Conservation (phyloP, 2,329 filamentous ascomycete species). For the Pseudovirgaria hyperparasitica region DNA sequence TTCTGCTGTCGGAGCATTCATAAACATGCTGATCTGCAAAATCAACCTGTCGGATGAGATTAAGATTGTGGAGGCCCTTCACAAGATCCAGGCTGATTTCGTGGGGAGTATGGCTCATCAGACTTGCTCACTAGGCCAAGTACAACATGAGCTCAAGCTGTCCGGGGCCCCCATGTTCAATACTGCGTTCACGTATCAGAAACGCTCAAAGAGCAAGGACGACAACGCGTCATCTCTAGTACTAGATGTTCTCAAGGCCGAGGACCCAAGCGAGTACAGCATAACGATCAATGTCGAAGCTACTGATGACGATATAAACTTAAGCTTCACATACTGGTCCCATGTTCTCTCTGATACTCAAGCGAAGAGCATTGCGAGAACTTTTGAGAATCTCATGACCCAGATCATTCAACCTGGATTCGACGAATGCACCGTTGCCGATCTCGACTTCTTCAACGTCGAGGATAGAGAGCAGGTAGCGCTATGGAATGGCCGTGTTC, state of each 20-base stretch:
- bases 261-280: slow-evolving; percentile 22
- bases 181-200: slow-evolving; percentile 23
- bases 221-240: slow-evolving; percentile 14
- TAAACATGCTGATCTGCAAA: slow-evolving; percentile 43
- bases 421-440: slow-evolving; percentile 11
- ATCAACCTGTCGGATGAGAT: slow-evolving; percentile 25
- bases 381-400: slow-evolving; percentile 16
- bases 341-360: slow-evolving; percentile 15
- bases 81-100: slow-evolving; percentile 33
- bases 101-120: slow-evolving; percentile 36
- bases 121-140: slow-evolving; percentile 30
- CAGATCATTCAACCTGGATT: slow-evolving; percentile 9
- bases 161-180: slow-evolving; percentile 19
- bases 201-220: slow-evolving; percentile 13
- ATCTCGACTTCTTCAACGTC: slow-evolving; percentile 13
- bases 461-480: slow-evolving; percentile 13
- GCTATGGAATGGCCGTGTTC: slow-evolving; percentile 17
- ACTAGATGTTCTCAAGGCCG: slow-evolving; percentile 20
- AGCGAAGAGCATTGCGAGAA: slow-evolving; percentile 17
- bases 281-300: slow-evolving; percentile 22
- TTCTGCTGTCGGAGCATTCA: slow-evolving; percentile 38
- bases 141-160: slow-evolving; percentile 22
- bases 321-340: slow-evolving; percentile 20
- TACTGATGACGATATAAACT: slow-evolving; percentile 13
- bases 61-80: slow-evolving; percentile 27